Evolutionary conservation across 2,329 filamentous ascomycete genomes (phyloP).

Genomic region (Colletotrichum spinosum): DNA sequence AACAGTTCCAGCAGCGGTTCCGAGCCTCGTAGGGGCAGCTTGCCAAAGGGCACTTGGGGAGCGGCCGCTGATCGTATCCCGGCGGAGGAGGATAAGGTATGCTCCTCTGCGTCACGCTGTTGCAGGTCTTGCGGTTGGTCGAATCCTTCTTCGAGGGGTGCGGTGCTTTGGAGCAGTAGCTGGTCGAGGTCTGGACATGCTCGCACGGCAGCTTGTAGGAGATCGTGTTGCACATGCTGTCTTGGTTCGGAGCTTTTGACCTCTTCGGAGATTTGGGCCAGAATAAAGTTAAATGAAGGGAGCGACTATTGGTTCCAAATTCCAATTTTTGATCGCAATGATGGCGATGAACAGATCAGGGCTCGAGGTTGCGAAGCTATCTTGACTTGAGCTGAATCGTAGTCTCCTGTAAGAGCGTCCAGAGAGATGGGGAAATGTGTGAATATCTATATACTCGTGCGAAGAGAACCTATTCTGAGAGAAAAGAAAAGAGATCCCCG

Average conservation of each 20-base stretch:
- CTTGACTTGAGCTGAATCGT: too few species aligned
- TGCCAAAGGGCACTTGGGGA: conserved; percentile 58
- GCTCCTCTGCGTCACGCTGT: conserved; percentile 54
- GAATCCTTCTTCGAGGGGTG: conserved; percentile 41
- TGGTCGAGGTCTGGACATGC: conserved; percentile 58
- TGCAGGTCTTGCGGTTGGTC: conserved; percentile 53
- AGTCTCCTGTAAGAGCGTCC: too few species aligned
- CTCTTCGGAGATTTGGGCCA: background rate
- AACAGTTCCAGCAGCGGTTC: conserved; percentile 65
- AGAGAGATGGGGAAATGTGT: background rate
- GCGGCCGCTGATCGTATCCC: conserved; percentile 48
- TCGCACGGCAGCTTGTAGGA: conserved; percentile 64
- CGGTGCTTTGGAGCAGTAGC: conserved; percentile 58
- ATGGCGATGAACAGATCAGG: too few species aligned
- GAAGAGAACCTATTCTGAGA: background rate
- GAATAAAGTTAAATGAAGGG: background rate
- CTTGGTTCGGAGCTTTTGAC: conserved; percentile 2
- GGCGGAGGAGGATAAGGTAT: conserved; percentile 61
- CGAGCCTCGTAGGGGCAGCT: conserved; percentile 63
- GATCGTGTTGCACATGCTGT: conserved; percentile 61
- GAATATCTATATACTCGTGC: conserved; percentile 9
- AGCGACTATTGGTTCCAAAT: background rate
- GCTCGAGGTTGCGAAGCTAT: too few species aligned
- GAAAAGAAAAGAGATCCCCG: background rate
- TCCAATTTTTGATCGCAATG: too few species aligned